Evolutionary conservation across 768 basidiomycete genomes (phyloP).

Genomic region (Rhizopogon vulgaris): DNA sequence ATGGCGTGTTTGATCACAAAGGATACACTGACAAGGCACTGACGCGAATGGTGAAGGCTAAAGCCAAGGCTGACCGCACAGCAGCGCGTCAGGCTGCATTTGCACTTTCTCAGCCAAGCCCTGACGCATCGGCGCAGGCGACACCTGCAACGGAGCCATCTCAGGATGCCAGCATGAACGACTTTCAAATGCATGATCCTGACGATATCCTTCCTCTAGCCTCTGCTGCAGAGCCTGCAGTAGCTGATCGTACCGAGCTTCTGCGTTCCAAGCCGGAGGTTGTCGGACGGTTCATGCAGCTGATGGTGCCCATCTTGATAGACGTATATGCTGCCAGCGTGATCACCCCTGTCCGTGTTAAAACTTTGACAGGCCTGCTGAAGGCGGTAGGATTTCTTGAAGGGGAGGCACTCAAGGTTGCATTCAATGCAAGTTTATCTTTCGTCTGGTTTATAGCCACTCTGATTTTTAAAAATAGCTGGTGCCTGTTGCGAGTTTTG

Average conservation of each 20-base stretch:
- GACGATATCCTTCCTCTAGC: conserved; percentile 29
- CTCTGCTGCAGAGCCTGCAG: conserved; percentile 24
- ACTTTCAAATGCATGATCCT: conserved; percentile 38
- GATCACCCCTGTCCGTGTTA: conserved; percentile 76
- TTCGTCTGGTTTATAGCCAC: neutral
- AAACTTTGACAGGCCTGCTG: conserved; percentile 80
- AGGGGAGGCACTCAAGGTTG: conserved; percentile 62
- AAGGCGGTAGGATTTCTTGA: conserved; percentile 91
- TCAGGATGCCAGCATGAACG: conserved; percentile 25
- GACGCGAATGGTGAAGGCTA: conserved; percentile 68
- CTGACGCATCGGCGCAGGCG: conserved; percentile 17
- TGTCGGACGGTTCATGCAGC: conserved; percentile 78
- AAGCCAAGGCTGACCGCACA: conserved; percentile 75
- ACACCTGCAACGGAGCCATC: conserved; percentile 15
- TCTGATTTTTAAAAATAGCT: conserved; percentile 40
- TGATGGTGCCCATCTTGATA: conserved; percentile 89
- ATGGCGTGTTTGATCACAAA: conserved; percentile 94
- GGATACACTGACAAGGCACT: conserved; percentile 85
- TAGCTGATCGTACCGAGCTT: conserved; percentile 62
- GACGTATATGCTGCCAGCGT: conserved; percentile 99
- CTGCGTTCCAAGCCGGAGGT: conserved; percentile 69
- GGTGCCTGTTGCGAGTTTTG: conserved; percentile 93
- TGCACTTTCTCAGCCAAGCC: neutral
- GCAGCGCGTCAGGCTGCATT: conserved; percentile 53
- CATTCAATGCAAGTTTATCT: conserved; percentile 61